phyloP scores from a whole-genome alignment of 2,329 filamentous ascomycete species.

The Penicillium palitans region DNA sequence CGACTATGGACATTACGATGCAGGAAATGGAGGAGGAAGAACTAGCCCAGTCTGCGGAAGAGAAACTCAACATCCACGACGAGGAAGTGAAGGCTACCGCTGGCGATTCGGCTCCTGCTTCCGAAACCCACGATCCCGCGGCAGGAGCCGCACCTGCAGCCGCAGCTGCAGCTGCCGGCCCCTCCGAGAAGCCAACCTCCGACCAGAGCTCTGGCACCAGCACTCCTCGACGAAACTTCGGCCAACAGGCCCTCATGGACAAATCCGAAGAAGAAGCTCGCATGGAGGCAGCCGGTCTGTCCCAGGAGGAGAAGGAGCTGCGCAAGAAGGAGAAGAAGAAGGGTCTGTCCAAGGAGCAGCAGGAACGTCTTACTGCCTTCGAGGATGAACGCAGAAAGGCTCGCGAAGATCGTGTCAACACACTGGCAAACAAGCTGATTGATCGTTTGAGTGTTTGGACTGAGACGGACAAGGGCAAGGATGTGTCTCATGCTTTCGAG shows the following conservation, averaged over 20 bases:
- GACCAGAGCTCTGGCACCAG: constrained; percentile 43
- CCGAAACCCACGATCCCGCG: constrained; percentile 55
- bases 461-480: constrained; percentile 84
- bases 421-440: constrained; percentile 77
- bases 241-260: constrained; percentile 85
- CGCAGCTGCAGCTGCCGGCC: constrained; percentile 20
- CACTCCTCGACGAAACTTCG: constrained; percentile 59
- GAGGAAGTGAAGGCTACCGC: constrained; percentile 47
- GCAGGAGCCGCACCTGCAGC: constrained; percentile 51
- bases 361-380: constrained; percentile 84
- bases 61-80: constrained; percentile 49
- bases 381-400: constrained; percentile 81
- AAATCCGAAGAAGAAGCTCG: constrained; percentile 76
- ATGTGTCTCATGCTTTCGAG: constrained; percentile 86
- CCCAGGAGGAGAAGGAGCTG: constrained; percentile 72
- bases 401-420: constrained; percentile 86
- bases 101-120: constrained; percentile 21
- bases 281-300: constrained; percentile 64
- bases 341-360: constrained; percentile 84
- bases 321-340: constrained; percentile 88
- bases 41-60: constrained; percentile 55
- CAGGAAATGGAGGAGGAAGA: constrained; percentile 72
- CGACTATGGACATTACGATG: constrained; percentile 98
- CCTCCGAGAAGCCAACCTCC: constrained; percentile 24
- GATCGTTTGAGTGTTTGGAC: constrained; percentile 94